phyloP scores from a whole-genome alignment of 1,284 basidiomycete genomes.

The Trichosporon asahii region DNA sequence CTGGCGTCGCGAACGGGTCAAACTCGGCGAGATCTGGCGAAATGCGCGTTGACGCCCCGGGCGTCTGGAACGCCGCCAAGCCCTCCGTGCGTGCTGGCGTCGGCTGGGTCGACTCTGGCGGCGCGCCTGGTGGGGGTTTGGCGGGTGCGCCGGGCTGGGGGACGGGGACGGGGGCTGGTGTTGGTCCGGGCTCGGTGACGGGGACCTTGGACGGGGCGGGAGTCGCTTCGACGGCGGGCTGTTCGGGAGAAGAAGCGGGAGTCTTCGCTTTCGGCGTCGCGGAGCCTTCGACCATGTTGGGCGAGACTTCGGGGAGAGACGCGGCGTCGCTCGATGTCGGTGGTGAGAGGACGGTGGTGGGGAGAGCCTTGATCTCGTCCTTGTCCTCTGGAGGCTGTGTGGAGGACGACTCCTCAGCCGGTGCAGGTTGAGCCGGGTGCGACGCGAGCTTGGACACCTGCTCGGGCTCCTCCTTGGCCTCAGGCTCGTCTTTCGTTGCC shows the following conservation, averaged over 20 bases:
- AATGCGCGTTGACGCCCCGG: not conserved
- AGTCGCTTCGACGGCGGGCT: not conserved
- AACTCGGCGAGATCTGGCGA: conserved; percentile 40
- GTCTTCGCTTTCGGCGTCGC: conserved; percentile 5
- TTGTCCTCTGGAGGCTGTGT: not conserved
- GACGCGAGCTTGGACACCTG: conserved; percentile 5
- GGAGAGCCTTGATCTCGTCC: not conserved
- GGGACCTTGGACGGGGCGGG: not conserved
- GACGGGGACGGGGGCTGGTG: conserved; percentile 7
- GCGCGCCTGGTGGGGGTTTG: not conserved
- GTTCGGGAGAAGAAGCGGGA: not conserved
- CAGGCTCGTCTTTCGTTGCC: too few relatives aligned
- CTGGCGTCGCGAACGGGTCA: conserved; percentile 45
- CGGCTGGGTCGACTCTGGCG: not conserved
- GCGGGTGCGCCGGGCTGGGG: not conserved
- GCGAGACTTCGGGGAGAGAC: not conserved
- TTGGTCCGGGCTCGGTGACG: not conserved
- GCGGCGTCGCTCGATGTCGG: not conserved
- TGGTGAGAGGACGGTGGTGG: not conserved
- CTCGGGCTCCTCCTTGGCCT: not conserved
- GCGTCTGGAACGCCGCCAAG: conserved; percentile 8
- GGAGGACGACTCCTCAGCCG: too few relatives aligned
- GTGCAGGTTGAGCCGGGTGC: too few relatives aligned
- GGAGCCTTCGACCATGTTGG: conserved; percentile 9
- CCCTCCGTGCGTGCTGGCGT: not conserved